phyloP scores from a whole-genome alignment of 371 early-diverging fungal species.

The Coemansia sp. region DNA sequence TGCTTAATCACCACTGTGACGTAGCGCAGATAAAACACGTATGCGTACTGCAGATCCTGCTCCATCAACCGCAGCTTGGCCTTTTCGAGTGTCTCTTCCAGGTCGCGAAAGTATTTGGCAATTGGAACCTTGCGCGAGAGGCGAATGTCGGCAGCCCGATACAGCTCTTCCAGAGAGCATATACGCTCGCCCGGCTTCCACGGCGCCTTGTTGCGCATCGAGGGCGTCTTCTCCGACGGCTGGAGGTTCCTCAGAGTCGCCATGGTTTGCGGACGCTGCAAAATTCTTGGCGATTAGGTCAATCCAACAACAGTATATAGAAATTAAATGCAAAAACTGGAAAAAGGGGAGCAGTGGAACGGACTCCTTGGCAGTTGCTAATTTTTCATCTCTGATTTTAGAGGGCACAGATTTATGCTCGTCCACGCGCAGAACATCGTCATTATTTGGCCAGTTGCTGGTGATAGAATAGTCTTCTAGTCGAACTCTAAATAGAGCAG shows the following conservation, averaged over 20 bases:
- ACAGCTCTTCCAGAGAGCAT: conserved; percentile 46
- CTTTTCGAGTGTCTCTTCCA: conserved; percentile 46
- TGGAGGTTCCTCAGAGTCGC: not conserved
- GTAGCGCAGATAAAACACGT: conserved; percentile 51
- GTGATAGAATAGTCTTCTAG: not conserved
- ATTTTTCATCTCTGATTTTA: conserved; percentile 2
- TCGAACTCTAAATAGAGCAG: not conserved
- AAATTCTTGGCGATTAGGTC: not conserved
- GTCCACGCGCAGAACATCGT: not conserved
- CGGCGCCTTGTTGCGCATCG: conserved; percentile 6
- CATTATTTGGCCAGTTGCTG: not conserved
- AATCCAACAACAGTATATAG: too few relatives aligned
- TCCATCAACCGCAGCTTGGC: conserved; percentile 45
- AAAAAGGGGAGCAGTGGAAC: too few relatives aligned
- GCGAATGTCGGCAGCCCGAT: conserved; percentile 40
- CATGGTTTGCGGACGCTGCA: not conserved
- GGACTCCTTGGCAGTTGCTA: not conserved
- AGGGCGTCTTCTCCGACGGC: conserved; percentile 3
- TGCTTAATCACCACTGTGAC: conserved; percentile 49
- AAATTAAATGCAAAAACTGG: too few relatives aligned
- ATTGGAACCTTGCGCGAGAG: conserved; percentile 42
- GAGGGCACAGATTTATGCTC: not conserved
- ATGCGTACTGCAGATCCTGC: conserved; percentile 52
- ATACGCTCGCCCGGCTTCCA: conserved; percentile 47
- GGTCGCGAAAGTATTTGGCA: conserved; percentile 38